These are phyloP conservation scores for Scytalidium sp. DNA, from an alignment of 2,329 filamentous ascomycete species.

Conservation along the genomic window DNA sequence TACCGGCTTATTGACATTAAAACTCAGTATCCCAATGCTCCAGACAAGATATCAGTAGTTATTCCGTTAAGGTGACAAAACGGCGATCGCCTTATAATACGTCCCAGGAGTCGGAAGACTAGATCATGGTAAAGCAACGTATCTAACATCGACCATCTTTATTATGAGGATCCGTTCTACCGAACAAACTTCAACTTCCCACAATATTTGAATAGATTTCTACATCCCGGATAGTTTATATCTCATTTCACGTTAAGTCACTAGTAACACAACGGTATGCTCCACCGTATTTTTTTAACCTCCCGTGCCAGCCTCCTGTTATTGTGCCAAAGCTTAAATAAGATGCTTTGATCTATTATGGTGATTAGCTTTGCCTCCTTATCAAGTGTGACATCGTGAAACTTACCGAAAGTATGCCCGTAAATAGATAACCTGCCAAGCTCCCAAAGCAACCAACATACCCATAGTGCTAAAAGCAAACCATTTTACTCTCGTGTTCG, in stretches of 20 bases:
- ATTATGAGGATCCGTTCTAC: too few species aligned
- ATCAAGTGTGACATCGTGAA: conserved; percentile 1
- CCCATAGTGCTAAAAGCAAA: conserved; percentile 94
- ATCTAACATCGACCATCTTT: too few species aligned
- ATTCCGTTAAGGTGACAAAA: too few species aligned
- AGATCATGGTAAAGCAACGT: too few species aligned
- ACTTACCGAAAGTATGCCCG: conserved; percentile 88
- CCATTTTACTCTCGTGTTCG: conserved; percentile 98
- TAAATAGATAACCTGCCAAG: conserved; percentile 97
- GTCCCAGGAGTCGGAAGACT: too few species aligned
- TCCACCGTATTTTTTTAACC: conserved; percentile 13
- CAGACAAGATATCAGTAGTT: too few species aligned
- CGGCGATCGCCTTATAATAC: too few species aligned
- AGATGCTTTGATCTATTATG: conserved; percentile 62
- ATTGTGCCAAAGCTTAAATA: conserved; percentile 42
- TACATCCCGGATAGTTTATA: not conserved
- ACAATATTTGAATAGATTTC: not conserved
- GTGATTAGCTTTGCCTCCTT: not conserved
- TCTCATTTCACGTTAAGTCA: conserved; percentile 8
- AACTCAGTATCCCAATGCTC: too few species aligned
- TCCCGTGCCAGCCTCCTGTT: conserved; percentile 6
- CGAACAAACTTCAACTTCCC: not conserved
- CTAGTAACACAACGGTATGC: conserved; percentile 23
- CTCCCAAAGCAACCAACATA: conserved; percentile 83
- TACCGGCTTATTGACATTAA: too few species aligned